These are phyloP conservation scores for Botryosphaeria dothidea DNA, from an alignment of 2,329 filamentous ascomycete genomes.

Conservation along the genomic window DNA sequence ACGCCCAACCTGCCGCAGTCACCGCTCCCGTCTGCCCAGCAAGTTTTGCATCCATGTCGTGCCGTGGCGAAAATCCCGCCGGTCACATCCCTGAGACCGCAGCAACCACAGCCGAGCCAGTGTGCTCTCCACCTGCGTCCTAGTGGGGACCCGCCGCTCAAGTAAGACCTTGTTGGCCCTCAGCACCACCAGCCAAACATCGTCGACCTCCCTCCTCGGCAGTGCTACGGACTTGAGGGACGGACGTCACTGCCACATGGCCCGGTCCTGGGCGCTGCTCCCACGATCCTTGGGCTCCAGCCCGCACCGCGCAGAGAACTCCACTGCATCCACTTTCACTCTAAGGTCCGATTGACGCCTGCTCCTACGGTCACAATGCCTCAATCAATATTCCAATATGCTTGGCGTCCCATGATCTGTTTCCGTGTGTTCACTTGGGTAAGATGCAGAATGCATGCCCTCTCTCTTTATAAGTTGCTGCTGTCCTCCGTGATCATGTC, in stretches of 20 bases:
- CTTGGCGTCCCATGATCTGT: conserved; percentile 19
- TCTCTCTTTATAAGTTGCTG: conserved; percentile 13
- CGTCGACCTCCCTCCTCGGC: neutral
- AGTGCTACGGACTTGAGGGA: conserved; percentile 14
- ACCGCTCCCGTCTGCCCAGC: neutral
- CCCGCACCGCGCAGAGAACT: neutral
- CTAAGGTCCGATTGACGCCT: conserved; percentile 10
- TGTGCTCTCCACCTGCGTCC: neutral
- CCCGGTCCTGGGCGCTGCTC: conserved; percentile 4
- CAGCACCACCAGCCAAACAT: neutral
- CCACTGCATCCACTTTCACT: neutral
- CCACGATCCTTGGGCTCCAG: neutral
- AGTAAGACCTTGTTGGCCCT: conserved; percentile 16
- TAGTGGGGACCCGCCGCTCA: conserved; percentile 17
- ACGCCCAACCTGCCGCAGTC: neutral
- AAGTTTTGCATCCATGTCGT: conserved; percentile 5
- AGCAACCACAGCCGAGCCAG: conserved; percentile 7
- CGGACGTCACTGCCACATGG: conserved; percentile 19
- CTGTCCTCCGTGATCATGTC: conserved; percentile 2
- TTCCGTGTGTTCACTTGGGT: conserved; percentile 9
- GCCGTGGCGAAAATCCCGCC: conserved; percentile 8
- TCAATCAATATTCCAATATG: conserved; percentile 1
- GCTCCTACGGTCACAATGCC: conserved; percentile 17
- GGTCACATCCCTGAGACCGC: conserved; percentile 10
- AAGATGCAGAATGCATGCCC: conserved; percentile 15